A percentile compares a stretch with the other conserved stretches of the same genome.
Conservation (phyloP, 164 flowering plant species). For the grape (Vitis vinifera) region DNA sequence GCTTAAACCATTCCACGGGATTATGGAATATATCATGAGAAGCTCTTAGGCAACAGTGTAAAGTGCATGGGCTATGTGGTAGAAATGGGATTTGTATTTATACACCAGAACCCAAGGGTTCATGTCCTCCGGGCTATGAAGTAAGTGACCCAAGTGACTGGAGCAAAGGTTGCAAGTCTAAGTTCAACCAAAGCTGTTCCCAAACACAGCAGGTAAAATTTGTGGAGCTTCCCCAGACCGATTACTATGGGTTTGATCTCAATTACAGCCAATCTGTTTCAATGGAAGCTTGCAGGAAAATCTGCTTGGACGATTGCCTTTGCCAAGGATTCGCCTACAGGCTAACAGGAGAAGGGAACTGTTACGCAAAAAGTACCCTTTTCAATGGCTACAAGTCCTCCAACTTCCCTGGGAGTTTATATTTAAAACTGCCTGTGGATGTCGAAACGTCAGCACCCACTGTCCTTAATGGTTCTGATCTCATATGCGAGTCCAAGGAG, state of each 20-base stretch:
- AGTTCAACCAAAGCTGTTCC: constrained; percentile 4
- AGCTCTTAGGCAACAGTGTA: no score
- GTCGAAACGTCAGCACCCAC: neutral
- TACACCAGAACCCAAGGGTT: constrained; percentile 10
- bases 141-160: constrained; percentile 8
- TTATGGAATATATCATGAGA: no score
- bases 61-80: neutral
- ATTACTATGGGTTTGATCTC: constrained; percentile 23
- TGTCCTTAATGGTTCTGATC: constrained; percentile 6
- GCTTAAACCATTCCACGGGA: no score
- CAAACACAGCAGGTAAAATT: constrained; percentile 6
- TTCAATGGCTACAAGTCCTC: constrained; percentile 31
- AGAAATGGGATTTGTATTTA: constrained; percentile 3
- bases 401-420: constrained; percentile 16
- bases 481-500: neutral
- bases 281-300: constrained; percentile 17
- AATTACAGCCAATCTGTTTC: neutral
- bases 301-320: constrained; percentile 29
- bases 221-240: constrained; percentile 17
- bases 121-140: constrained; percentile 15
- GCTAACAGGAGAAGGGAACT: constrained; percentile 21
- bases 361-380: constrained; percentile 27
- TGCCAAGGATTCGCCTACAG: constrained; percentile 36
- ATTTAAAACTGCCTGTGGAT: constrained; percentile 26
- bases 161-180: constrained; percentile 9